Evolutionary conservation across 805 yeast genomes (phyloP), one percentile per base, ranked within the genome.

Genomic region (Saccharomyces paradoxus): DNA sequence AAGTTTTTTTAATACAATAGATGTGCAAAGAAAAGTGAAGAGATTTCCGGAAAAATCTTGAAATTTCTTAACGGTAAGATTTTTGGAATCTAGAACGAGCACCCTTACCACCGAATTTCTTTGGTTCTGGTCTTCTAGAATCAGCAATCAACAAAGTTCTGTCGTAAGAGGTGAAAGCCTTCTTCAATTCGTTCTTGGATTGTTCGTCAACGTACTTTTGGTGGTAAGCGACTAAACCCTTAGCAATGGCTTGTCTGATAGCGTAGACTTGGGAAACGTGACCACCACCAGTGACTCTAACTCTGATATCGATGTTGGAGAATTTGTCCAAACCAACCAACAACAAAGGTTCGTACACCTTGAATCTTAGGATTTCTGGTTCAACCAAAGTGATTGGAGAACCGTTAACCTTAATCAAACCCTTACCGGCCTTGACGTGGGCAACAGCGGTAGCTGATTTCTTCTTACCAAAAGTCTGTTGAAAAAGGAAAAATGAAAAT

Each of bases 81-180:
- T 91, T 91, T 85, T 92, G 97, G 97, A 89, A 91, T 82, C 97
- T 91, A 76, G 98, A 92, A 84, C 98, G 94, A 82, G 98, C 98
- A 88, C 98, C 98, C 80, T 95, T 96, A 84, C 98, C 98, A 84
- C 97, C 97, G 83, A 92, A 92, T 85, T 91, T 91, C 97, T 91
- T 91, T 85, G 98, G 98, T 84, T 91, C 98, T 87, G 89, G 86
- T 86, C 96, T 91, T 87, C 98, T 89, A 73, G 97, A 83, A 79
- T 91, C 98, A 71, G 98, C 97, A 79, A 91, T 92, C 82, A 91
- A 86, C 77, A 91, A 86, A 77, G 97, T 88, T 84, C 96, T 90
- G 90, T 91, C 98, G 86, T 90, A 92, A 72, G 95, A 74, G 67
- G 91, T 82, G 80, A 90, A 89, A 71, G 92, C 84, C 83, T 89